Conservation (phyloP, 768 basidiomycete species). For the Coprinellus micaceus region DNA sequence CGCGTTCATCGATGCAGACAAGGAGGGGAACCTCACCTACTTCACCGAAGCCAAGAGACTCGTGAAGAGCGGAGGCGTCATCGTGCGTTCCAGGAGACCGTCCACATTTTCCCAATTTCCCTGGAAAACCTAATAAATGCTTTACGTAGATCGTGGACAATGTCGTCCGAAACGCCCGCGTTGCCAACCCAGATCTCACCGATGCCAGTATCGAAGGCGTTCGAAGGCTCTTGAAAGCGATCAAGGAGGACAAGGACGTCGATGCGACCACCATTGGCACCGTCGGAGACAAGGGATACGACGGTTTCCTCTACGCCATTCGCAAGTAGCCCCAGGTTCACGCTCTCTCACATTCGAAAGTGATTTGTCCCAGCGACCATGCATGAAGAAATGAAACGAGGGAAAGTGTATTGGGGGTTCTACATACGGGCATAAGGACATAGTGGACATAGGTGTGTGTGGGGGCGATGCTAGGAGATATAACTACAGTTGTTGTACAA, state of each 20-base stretch:
- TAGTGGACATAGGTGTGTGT: no score
- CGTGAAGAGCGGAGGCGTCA: slow-evolving; percentile 55
- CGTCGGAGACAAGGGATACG: slow-evolving; percentile 50
- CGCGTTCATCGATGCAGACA: slow-evolving; percentile 73
- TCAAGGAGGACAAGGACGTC: slow-evolving; percentile 49
- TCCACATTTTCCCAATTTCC: no score
- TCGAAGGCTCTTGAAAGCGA: slow-evolving; percentile 37
- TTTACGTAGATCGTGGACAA: slow-evolving; percentile 67
- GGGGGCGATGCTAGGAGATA: no score
- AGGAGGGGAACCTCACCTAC: slow-evolving; percentile 50
- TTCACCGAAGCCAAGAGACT: slow-evolving; percentile 61
- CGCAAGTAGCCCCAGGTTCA: no score
- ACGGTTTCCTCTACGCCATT: slow-evolving; percentile 51
- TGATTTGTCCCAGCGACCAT: no score
- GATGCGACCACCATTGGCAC: slow-evolving; percentile 50
- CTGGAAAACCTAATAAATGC: no score
- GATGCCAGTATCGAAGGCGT: slow-evolving; percentile 43
- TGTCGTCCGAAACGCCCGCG: slow-evolving; percentile 48
- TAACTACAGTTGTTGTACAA: no score
- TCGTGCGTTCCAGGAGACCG: no score
- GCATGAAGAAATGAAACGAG: no score
- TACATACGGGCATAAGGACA: no score
- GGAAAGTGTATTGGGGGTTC: no score
- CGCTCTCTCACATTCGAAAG: no score
- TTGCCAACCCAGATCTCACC: slow-evolving; percentile 36